Evolutionary conservation across 129 eudicot species (phyloP), one percentile per base, ranked within the genome.

Genomic region (Helichrysum umbraculigerum): DNA sequence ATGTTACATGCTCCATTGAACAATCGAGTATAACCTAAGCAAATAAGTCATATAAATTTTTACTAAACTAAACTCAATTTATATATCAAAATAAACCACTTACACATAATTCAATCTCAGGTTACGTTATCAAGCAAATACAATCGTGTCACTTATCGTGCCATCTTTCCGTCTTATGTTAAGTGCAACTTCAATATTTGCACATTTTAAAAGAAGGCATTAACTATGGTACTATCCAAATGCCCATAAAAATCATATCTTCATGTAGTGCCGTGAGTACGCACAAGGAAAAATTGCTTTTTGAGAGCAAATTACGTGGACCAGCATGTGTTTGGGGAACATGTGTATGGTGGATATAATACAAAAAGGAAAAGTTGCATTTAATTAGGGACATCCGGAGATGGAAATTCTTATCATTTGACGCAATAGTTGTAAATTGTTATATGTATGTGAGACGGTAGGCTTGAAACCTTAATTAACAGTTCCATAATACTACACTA

Each of bases 151-250:
- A 22, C 25, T 16, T 35, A 35, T 14, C 41, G 39, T 39, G 12
- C 37, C 22, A 8, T 61, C 5, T 58, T 57, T 58, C 77, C 4
- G 21, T 39, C 6, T 29, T 33, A 33, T 19, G 22, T 57, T 25
- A 57, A 57, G 66, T 33, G 67, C 58, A 39, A 37, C 77, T 59
- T 73, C 75, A 73, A 35, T 44, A 44, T 73, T 20, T 9, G 39
- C 56, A 73, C 25, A 20, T 6, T 25, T 15, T 41, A 57, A 33
- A n/a, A 21, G 44, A 73, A 57, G 32, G 28, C 52, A 34, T 32
- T 10, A 19, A 51, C 16, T 10, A 72, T 12, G 14, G 17, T 44
- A 44, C 65, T 72, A 72, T 1, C 11, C 19, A 72, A 72, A 54
- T 19, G 66, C 37, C 15, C 17, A 2, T 1, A 34, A 57, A 60